Base-by-base conservation (phyloP, 2,329 filamentous ascomycete genomes). In the Orbilia quercus region DNA sequence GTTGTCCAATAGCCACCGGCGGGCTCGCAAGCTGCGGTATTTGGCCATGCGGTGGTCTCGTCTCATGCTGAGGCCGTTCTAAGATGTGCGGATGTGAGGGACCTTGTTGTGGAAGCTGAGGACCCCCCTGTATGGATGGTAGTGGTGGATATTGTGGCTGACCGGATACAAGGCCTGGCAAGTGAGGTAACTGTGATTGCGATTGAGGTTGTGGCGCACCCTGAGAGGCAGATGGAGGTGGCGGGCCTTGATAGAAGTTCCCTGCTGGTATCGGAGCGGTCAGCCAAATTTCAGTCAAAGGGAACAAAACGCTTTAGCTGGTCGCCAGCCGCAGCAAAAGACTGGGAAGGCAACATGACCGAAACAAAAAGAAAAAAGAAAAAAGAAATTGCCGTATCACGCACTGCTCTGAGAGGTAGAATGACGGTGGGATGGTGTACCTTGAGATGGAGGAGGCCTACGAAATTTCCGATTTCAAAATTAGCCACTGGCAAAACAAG, bases 371-470 rank as follows among this genome's bases (percentile, higher is more conserved):
- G 20, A 31, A 5, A 18, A 28, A 23, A 18, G n/a, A 28, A 25
- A 38, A 36, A 25, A 22, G 25, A 38, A 48, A 40, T 42, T 5
- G 20, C 28, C 16, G 50, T 31, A 54, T 54, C 31, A 31, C 23
- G 54, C 22, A 45, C 23, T 44, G 38, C 50, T 40, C 31, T 36
- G 42, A 48, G 38, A 47, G 7, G 50, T 38, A 38, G 45, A 54
- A 54, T 54, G 50, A 23, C 50, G 50, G 34, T 58, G 31, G 38
- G 44, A 42, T 18, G 38, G 47, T 55, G 45, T 73, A 73, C 69
- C 69, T 62, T 73, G 69, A 9, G 53, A 45, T n/a, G 50, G 58
- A 48, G 67, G 69, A 48, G 69, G 69, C 48, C 69, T 73, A 38
- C n/a, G 36, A 44, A 34, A 40, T 38, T 44, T 34, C n/a, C 16